A percentile compares a stretch with the other conserved stretches of the same genome.
Conservation (phyloP, 305 asterid genomes). For the Fraxinus ornus region DNA sequence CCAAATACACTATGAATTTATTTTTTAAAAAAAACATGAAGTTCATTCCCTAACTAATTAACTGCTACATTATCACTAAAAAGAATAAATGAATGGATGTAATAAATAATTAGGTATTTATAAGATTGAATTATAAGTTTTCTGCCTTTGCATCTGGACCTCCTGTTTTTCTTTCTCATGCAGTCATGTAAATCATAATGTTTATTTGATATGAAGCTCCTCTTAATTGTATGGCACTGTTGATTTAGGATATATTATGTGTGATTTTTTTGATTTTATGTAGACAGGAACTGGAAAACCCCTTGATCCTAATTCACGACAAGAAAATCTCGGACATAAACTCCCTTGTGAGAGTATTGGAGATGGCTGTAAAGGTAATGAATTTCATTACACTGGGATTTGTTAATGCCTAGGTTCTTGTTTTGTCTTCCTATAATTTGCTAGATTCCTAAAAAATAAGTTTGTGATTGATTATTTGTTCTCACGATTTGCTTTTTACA, state of each 20-base stretch:
- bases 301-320: constrained; percentile 80
- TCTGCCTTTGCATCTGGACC: background rate
- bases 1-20: background rate
- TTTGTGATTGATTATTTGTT: constrained; percentile 16
- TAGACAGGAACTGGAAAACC: constrained; percentile 88
- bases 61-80: background rate
- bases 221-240: background rate
- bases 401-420: background rate
- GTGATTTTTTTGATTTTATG: constrained; percentile 25
- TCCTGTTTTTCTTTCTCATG: constrained; percentile 3
- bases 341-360: constrained; percentile 66
- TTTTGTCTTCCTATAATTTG: background rate
- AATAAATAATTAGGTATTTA: background rate
- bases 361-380: constrained; percentile 74
- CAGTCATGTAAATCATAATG: background rate
- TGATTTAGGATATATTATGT: constrained; percentile 2
- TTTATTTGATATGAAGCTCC: background rate
- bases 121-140: background rate
- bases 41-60: background rate
- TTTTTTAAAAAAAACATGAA: background rate
- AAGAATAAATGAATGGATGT: background rate
- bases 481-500: constrained; percentile 13
- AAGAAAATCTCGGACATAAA: constrained; percentile 79
- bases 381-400: constrained; percentile 10
- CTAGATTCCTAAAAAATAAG: background rate